Percentiles rank a stretch among this genome's conserved stretches.
Conservation (phyloP, 2,329 filamentous ascomycete genomes). For the Aspergillus cejpii region DNA sequence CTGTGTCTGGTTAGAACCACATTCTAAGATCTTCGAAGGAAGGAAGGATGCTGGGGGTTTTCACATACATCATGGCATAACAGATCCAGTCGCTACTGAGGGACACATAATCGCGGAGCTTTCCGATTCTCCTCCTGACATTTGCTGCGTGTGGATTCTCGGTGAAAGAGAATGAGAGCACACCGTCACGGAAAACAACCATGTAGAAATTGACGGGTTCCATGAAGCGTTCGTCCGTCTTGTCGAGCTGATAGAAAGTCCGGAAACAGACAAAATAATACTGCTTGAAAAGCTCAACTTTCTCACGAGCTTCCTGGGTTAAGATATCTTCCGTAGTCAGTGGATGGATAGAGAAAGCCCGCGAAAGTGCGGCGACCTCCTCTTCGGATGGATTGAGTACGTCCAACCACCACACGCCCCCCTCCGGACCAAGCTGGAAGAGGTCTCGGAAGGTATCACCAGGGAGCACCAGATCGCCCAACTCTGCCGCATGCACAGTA, state of each 20-base stretch:
- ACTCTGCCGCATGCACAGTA: conserved; percentile 81
- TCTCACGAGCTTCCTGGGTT: conserved; percentile 91
- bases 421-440: conserved; percentile 62
- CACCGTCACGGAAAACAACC: conserved; percentile 90
- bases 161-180: conserved; percentile 88
- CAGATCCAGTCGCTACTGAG: conserved; percentile 98
- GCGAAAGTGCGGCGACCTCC: conserved; percentile 80
- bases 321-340: conserved; percentile 94
- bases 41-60: conserved; percentile 3
- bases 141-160: conserved; percentile 81
- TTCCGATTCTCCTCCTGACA: conserved; percentile 84
- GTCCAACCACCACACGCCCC: conserved; percentile 98
- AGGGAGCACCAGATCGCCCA: conserved; percentile 80
- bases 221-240: conserved; percentile 72
- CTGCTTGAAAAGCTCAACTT: conserved; percentile 93
- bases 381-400: conserved; percentile 84
- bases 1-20: conserved; percentile 37
- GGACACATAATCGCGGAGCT: conserved; percentile 88
- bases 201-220: conserved; percentile 96
- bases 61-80: conserved; percentile 83
- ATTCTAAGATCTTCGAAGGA: conserved; percentile 19
- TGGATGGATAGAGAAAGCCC: conserved; percentile 91
- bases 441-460: conserved; percentile 85
- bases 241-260: conserved; percentile 79
- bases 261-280: conserved; percentile 99